phyloP scores from a whole-genome alignment of 257 asterid genomes.

The Dorcoceras hygrometricum region DNA sequence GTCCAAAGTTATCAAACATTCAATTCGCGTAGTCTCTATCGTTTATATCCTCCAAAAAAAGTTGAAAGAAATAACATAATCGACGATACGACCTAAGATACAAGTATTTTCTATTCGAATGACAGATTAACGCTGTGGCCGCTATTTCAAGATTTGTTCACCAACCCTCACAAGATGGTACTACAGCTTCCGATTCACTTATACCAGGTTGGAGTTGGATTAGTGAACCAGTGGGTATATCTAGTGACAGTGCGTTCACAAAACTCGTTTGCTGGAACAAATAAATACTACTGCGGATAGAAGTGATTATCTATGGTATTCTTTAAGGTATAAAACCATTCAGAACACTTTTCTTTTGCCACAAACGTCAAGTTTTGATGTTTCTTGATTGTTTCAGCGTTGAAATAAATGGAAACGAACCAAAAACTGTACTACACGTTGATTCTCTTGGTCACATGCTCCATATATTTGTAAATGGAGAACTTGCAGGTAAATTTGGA shows the following conservation, averaged over 20 bases:
- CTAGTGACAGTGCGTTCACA: conserved; percentile 55
- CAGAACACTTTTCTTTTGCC: neutral
- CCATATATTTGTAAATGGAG: conserved; percentile 60
- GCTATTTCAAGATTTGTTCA: conserved; percentile 45
- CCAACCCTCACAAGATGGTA: conserved; percentile 43
- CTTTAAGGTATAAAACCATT: conserved; percentile 49
- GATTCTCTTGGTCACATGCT: conserved; percentile 74
- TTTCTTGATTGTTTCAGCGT: conserved; percentile 44
- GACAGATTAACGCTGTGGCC: conserved; percentile 72
- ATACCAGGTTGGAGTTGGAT: conserved; percentile 72
- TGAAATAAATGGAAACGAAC: conserved; percentile 54
- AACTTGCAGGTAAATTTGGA: conserved; percentile 63
- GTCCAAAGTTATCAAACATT: neutral
- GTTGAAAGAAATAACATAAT: neutral
- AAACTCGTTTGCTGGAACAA: conserved; percentile 63
- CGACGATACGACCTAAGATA: conserved; percentile 15
- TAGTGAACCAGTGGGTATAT: conserved; percentile 79
- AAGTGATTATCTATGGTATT: conserved; percentile 87
- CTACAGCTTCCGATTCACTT: conserved; percentile 36
- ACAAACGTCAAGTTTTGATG: neutral
- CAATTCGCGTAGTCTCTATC: conserved; percentile 4
- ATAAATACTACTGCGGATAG: conserved; percentile 79
- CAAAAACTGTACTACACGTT: conserved; percentile 61
- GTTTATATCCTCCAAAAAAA: neutral
- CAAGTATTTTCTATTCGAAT: conserved; percentile 12